These are phyloP conservation scores for Brettanomyces bruxellensis DNA, from an alignment of 805 yeast species.

Conservation along the genomic window DNA sequence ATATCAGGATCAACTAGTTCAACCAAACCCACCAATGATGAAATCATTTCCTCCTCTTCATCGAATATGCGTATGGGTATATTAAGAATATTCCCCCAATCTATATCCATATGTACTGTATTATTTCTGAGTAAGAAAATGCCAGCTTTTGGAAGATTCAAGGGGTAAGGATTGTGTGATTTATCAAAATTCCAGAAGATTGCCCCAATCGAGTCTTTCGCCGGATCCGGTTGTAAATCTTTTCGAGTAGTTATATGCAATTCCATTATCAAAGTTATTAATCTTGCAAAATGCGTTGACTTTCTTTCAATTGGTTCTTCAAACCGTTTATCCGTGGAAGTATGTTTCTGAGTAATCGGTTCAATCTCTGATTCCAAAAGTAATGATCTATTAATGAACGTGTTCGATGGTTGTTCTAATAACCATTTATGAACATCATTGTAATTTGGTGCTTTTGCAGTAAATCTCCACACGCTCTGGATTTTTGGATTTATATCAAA, in stretches of 20 bases:
- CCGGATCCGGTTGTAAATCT: conserved; percentile 54
- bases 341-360: conserved; percentile 31
- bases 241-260: conserved; percentile 52
- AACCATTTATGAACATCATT: conserved; percentile 19
- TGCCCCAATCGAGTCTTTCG: conserved; percentile 43
- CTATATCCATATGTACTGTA: neutral
- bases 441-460: conserved; percentile 38
- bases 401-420: neutral
- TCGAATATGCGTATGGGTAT: conserved; percentile 32
- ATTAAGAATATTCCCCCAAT: conserved; percentile 1
- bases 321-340: conserved; percentile 31
- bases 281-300: conserved; percentile 31
- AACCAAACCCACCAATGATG: conserved; percentile 45
- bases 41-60: conserved; percentile 52
- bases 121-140: conserved; percentile 16
- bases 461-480: conserved; percentile 36
- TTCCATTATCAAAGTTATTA: conserved; percentile 60
- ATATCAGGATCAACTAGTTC: conserved; percentile 78
- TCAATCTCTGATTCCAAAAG: conserved; percentile 41
- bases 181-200: conserved; percentile 59
- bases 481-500: neutral
- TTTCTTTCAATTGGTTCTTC: conserved; percentile 21
- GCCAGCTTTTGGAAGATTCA: conserved; percentile 30
- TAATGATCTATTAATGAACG: conserved; percentile 5
- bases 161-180: conserved; percentile 26